These are phyloP conservation scores for Paraglomus brasilianum DNA, from an alignment of 192 early-diverging fungal genomes.

Conservation along the genomic window DNA sequence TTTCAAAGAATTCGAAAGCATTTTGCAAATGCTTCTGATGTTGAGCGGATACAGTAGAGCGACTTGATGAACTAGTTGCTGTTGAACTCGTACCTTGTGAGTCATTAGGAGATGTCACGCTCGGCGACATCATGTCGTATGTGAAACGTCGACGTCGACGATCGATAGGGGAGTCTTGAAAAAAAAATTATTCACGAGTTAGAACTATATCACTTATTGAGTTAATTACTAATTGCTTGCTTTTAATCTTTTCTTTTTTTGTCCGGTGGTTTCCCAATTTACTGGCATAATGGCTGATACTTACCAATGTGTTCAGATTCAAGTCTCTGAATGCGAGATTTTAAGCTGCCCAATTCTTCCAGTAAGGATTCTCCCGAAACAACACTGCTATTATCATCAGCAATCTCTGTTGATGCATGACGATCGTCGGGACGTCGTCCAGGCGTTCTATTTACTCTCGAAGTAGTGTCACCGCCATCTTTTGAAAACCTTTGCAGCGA, in stretches of 20 bases:
- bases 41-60: not conserved
- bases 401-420: slow-evolving; percentile 1
- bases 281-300: not conserved
- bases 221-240: not conserved
- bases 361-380: slow-evolving; percentile 20
- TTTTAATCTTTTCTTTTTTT: not conserved
- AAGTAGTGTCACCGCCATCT: not conserved
- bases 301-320: slow-evolving; percentile 13
- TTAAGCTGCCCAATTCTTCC: slow-evolving; percentile 20
- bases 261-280: not conserved
- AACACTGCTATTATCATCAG: slow-evolving; percentile 30
- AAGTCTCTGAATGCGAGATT: slow-evolving; percentile 19
- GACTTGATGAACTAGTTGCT: not conserved
- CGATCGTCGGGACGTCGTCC: slow-evolving; percentile 22
- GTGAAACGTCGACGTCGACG: no score
- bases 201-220: not conserved
- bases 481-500: slow-evolving; percentile 8
- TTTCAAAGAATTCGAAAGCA: slow-evolving; percentile 35
- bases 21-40: slow-evolving; percentile 35
- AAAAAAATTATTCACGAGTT: not conserved
- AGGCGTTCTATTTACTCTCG: slow-evolving; percentile 11
- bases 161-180: no score
- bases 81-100: slow-evolving; percentile 21
- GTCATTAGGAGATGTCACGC: slow-evolving; percentile 16
- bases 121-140: not conserved